Evolutionary conservation across 768 basidiomycete species (phyloP).

Genomic region (Psilocybe tampanensis): DNA sequence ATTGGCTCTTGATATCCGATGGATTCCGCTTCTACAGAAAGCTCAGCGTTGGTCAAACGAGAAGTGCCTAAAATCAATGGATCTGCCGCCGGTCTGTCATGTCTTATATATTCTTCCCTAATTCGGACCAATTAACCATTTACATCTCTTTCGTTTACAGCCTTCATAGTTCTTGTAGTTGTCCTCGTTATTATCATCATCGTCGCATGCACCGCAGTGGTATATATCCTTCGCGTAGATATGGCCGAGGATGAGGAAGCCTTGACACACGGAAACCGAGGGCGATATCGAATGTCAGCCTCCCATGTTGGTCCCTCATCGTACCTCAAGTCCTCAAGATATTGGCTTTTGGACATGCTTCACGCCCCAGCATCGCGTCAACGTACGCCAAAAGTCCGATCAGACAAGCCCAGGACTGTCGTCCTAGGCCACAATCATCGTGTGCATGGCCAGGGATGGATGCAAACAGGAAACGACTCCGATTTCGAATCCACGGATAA

Average conservation of each 20-base stretch:
- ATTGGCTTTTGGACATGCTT: constrained; percentile 17
- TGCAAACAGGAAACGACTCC: constrained; percentile 55
- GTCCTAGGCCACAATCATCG: constrained; percentile 17
- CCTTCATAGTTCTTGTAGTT: constrained; percentile 65
- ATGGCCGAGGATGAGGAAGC: constrained; percentile 40
- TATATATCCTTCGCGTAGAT: constrained; percentile 57
- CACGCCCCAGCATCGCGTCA: constrained; percentile 5
- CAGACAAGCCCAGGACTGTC: constrained; percentile 13
- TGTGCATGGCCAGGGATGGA: constrained; percentile 47
- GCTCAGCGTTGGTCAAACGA: constrained; percentile 22
- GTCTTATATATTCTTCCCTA: not conserved
- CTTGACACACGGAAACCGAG: constrained; percentile 29
- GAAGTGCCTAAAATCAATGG: constrained; percentile 51
- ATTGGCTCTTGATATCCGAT: not conserved
- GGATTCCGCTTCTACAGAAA: not conserved
- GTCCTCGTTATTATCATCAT: constrained; percentile 56
- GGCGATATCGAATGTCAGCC: constrained; percentile 15
- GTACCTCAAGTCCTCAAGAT: constrained; percentile 7
- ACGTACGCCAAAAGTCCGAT: constrained; percentile 4
- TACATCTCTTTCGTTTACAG: constrained; percentile 26
- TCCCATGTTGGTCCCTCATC: constrained; percentile 2
- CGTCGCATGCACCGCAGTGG: constrained; percentile 51
- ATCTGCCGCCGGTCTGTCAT: constrained; percentile 47
- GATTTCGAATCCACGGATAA: constrained; percentile 28
- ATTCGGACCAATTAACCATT: not conserved